Evolutionary conservation across 768 basidiomycete species (phyloP), one percentile per base, ranked within the genome.

Genomic region (Rhodocollybia butyracea): DNA sequence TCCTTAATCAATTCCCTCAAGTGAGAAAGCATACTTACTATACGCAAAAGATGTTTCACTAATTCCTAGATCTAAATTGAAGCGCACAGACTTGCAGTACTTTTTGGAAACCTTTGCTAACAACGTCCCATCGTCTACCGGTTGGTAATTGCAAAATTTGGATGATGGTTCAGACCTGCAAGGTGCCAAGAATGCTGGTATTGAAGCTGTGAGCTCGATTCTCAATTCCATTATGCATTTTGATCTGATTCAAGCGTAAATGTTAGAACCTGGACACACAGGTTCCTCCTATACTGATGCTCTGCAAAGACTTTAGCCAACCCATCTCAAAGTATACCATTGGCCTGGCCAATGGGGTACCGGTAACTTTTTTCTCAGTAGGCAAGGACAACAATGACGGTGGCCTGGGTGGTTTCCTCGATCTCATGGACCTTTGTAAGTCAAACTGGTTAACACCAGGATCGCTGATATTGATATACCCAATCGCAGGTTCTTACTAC

Each of bases 401-500:
- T n/a, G n/a, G n/a, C 5, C 62, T 61, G 26, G 66, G 64, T 43
- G 70, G 70, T 12, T 68, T 72, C 63, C 57, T 73, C 12, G 70
- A 70, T 48, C 63, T 67, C 45, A 66, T 68, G 54, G 66, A 68
- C 59, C 59, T 59, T 46, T 61, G 70, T 11, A 60, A 65, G 4
- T 56, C 15, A 21, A 10, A 41, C 32, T 21, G 17, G 27, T 26
- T n/a, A 19, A 1, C n/a, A 12, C 10, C 27, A 34, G n/a, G 19
- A 47, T 26, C 40, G 12, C 32, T 40, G 26, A 27, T 32, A n/a
- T 39, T 30, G 4, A 43, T 5, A n/a, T 11, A 2, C 15, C 2
- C 15, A 15, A 52, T 56, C n/a, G 13, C 5, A 57, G 56, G 74
- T 78, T 0, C 72, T 84, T 26, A 76, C 80, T 0, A 82, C 78